Base-by-base conservation (phyloP, 129 eudicot genomes). In the Pseudognaphalium luteoalbum region DNA sequence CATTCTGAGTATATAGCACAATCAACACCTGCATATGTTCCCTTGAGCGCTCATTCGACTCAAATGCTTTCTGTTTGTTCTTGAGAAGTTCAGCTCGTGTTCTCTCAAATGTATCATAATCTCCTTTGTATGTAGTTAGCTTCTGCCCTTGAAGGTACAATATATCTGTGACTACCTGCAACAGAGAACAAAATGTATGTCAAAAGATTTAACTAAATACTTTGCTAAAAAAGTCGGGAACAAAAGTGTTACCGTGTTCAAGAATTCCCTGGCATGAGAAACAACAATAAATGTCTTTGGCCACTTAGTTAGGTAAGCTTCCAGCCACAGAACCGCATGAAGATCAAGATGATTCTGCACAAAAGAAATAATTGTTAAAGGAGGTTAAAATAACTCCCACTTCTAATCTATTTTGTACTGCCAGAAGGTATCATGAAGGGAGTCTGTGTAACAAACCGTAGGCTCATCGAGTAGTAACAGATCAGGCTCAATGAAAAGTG, bases 281-380 rank as follows among this genome's bases (percentile, higher is more conserved):
- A 94, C 99, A 83, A 94, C 99, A 70, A 94, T 94, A 83, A 94
- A 89, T 61, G 99, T 94, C 85, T 94, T 94, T 35, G 99, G 99
- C 99, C 99, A 94, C 84, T 94, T 94, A 84, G 87, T 85, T 72
- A 94, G 74, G 88, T 94, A 94, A 44, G 93, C 61, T 85, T 94
- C 99, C 82, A 94, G 82, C 99, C 99, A 94, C 68, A 94, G 77
- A 39, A 94, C 99, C 59, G 98, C 98, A 80, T 94, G 98, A 56
- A 94, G 93, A 85, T 94, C 98, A 77, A 94, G 97, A 86, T 94
- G 98, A 82, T 94, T 94, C 98, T 94, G 92, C 30, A 68, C 29
- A 64, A 73, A 29, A 51, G 22, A 10, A 32, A 50, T 14, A n/a
- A 7, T 25, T 6, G 33, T 61, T 41, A 41, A 35, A 59, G 54